These are phyloP conservation scores for Atkinsonella texensis DNA, from an alignment of 2,329 filamentous ascomycete genomes.

Conservation along the genomic window DNA sequence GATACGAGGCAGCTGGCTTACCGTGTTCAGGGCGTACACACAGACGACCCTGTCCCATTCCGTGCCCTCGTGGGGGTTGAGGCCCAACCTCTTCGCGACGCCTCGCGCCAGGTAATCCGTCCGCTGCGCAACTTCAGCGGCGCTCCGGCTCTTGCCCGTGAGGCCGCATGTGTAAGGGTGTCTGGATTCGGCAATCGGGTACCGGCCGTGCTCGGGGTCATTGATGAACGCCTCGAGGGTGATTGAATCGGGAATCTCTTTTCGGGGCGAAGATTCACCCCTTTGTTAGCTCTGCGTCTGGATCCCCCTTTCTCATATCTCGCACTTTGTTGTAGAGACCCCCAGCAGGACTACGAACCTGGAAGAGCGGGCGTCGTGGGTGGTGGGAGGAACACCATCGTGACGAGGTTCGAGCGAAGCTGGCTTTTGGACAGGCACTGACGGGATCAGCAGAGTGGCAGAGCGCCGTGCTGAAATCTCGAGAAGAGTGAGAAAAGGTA, in stretches of 20 bases:
- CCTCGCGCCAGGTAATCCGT: constrained; percentile 56
- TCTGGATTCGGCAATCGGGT: constrained; percentile 47
- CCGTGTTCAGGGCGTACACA: constrained; percentile 71
- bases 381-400: constrained; percentile 48
- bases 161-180: constrained; percentile 70
- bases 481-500: neutral
- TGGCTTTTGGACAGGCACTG: too few relatives aligned
- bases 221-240: constrained; percentile 68
- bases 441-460: neutral
- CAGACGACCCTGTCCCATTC: constrained; percentile 75
- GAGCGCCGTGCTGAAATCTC: too few relatives aligned
- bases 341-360: too few relatives aligned
- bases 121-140: constrained; percentile 49
- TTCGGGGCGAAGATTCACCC: neutral
- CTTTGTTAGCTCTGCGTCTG: neutral
- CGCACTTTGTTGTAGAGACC: too few relatives aligned
- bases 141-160: constrained; percentile 54
- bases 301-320: too few relatives aligned
- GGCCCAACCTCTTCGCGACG: constrained; percentile 58
- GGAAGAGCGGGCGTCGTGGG: constrained; percentile 49
- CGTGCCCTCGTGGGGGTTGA: constrained; percentile 54
- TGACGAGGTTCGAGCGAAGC: neutral
- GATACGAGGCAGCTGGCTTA: constrained; percentile 17
- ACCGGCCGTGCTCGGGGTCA: constrained; percentile 57
- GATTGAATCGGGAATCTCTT: constrained; percentile 58